phyloP scores from a whole-genome alignment of 108 stramenopile species.

The Cylindrotheca closterium region DNA sequence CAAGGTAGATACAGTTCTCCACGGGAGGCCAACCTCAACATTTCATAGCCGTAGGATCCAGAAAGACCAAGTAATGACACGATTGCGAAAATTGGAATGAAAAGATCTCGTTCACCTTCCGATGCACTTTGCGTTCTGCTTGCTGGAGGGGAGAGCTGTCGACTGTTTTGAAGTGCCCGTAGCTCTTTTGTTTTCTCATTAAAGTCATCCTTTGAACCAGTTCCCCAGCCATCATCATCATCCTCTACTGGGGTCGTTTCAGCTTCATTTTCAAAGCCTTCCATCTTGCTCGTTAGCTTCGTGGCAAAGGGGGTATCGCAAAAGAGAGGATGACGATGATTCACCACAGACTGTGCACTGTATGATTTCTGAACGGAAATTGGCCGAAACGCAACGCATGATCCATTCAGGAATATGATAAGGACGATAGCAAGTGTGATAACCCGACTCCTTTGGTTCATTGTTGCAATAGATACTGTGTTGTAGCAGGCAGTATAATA shows the following conservation, averaged over 20 bases:
- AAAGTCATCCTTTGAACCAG: background rate
- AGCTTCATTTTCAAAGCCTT: too few relatives aligned
- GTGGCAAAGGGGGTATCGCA: too few relatives aligned
- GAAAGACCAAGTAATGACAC: conserved; percentile 55
- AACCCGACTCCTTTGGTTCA: too few relatives aligned
- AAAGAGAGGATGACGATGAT: too few relatives aligned
- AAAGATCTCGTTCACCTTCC: conserved; percentile 45
- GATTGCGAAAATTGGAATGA: conserved; percentile 72
- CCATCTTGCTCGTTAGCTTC: too few relatives aligned
- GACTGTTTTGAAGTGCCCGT: background rate
- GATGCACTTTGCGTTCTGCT: background rate
- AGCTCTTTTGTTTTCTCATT: background rate
- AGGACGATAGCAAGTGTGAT: too few relatives aligned
- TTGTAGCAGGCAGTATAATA: too few relatives aligned
- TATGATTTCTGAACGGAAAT: too few relatives aligned
- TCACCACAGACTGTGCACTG: too few relatives aligned
- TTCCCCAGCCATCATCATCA: conserved; percentile 22
- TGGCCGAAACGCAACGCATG: too few relatives aligned
- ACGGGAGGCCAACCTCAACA: conserved; percentile 51
- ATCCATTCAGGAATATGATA: too few relatives aligned
- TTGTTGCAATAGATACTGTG: too few relatives aligned
- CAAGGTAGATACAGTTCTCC: conserved; percentile 75
- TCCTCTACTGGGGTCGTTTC: conserved; percentile 16
- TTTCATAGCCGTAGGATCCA: conserved; percentile 77
- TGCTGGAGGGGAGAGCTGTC: background rate